phyloP scores from a whole-genome alignment of 2,329 filamentous ascomycete genomes.

The Nigrospora oryzae region DNA sequence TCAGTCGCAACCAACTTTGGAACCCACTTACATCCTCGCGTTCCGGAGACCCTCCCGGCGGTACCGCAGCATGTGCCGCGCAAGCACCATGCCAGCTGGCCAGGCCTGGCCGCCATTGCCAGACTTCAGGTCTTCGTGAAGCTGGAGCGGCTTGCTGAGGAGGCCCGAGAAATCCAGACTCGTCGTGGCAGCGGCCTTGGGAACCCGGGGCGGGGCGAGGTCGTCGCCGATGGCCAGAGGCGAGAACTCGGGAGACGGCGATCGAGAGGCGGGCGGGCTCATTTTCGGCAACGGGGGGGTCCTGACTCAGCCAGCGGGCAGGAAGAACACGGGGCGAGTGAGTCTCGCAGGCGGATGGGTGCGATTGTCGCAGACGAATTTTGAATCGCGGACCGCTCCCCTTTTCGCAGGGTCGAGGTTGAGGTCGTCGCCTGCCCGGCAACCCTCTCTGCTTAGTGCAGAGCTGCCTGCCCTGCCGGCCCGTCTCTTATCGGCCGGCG shows the following conservation, averaged over 20 bases:
- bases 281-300: no score
- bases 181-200: conserved; percentile 46
- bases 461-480: no score
- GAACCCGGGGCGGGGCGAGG: conserved; percentile 49
- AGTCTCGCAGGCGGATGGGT: no score
- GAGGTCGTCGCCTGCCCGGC: no score
- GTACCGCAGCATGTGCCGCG: conserved; percentile 75
- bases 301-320: no score
- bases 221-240: conserved; percentile 44
- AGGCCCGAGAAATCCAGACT: conserved; percentile 64
- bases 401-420: no score
- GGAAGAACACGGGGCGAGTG: no score
- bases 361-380: no score
- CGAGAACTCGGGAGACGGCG: conserved; percentile 40
- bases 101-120: conserved; percentile 92
- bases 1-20: not conserved
- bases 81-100: conserved; percentile 85
- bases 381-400: no score
- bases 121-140: conserved; percentile 78
- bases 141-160: conserved; percentile 57
- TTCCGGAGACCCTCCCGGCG: conserved; percentile 53
- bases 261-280: conserved; percentile 7
- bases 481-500: no score
- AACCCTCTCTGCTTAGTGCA: no score
- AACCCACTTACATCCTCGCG: conserved; percentile 61